Percentiles rank a stretch among this genome's conserved stretches.
Conservation (phyloP, 192 early-diverging fungal species). For the Fimicolochytrium jonesii region DNA sequence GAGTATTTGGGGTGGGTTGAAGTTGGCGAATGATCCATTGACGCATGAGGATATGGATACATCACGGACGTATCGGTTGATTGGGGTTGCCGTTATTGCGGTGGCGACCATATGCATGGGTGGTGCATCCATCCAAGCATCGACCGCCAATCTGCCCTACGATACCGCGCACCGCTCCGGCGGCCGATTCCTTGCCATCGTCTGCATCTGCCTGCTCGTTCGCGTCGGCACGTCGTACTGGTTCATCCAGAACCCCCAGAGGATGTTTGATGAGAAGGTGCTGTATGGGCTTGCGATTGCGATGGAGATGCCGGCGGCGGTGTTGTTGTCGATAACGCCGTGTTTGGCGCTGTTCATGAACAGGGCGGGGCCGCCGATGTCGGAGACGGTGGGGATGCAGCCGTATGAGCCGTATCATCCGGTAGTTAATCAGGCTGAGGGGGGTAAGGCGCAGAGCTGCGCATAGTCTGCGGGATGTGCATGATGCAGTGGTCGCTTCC, state of each 20-base stretch:
- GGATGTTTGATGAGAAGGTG: neutral
- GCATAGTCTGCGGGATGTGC: no score
- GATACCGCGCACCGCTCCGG: neutral
- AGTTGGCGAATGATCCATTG: neutral
- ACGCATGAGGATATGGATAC: neutral
- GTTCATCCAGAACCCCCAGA: neutral
- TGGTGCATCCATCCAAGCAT: neutral
- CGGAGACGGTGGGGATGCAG: no score
- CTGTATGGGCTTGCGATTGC: slow-evolving; percentile 7
- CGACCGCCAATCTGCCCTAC: neutral
- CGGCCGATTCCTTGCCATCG: neutral
- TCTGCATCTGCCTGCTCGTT: neutral
- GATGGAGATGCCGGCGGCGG: slow-evolving; percentile 1
- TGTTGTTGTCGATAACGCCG: neutral
- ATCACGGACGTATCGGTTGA: neutral
- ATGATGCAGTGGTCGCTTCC: no score
- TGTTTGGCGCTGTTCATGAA: no score
- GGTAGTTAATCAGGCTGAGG: no score
- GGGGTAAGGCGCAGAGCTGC: no score
- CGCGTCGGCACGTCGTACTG: neutral
- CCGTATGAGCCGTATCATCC: no score
- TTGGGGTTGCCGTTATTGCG: neutral
- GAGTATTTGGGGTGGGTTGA: slow-evolving; percentile 4
- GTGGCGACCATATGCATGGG: neutral
- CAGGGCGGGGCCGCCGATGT: no score